phyloP scores from a whole-genome alignment of 164 flowering plant species.

The Houttuynia cordata region DNA sequence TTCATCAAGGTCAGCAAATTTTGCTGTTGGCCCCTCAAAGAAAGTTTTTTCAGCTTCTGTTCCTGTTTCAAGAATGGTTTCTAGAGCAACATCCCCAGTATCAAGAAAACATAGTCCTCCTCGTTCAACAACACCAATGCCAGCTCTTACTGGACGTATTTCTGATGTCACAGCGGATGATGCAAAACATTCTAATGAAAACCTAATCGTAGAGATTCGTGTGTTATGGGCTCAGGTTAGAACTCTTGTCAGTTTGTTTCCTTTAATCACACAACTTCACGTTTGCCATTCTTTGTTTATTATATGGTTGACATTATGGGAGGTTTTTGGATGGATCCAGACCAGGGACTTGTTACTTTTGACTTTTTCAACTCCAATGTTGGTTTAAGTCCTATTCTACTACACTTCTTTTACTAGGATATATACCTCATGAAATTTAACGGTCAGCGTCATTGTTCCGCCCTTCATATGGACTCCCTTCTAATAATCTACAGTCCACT shows the following conservation, averaged over 20 bases:
- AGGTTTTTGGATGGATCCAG: not conserved
- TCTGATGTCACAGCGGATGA: conserved; percentile 24
- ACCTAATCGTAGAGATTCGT: conserved; percentile 41
- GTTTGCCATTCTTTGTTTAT: not conserved
- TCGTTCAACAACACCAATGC: conserved; percentile 20
- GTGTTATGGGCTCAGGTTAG: conserved; percentile 57
- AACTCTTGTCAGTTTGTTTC: not conserved
- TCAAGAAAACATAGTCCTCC: conserved; percentile 38
- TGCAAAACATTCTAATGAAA: conserved; percentile 31
- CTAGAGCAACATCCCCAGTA: conserved; percentile 50
- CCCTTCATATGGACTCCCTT: too few species aligned
- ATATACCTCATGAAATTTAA: too few species aligned
- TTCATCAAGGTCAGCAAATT: conserved; percentile 25
- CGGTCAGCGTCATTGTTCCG: too few species aligned
- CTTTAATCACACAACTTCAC: not conserved
- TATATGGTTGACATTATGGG: not conserved
- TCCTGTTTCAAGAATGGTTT: conserved; percentile 44
- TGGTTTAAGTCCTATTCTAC: too few species aligned
- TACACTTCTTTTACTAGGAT: too few species aligned
- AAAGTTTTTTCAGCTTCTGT: conserved; percentile 30
- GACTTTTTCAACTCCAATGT: too few species aligned
- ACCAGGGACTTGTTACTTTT: too few species aligned
- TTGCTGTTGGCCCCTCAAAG: conserved; percentile 20
- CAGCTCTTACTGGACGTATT: conserved; percentile 12
- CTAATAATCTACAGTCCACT: too few species aligned